Evolutionary conservation across 1,139 yeast genomes (phyloP), one percentile per base, ranked within the genome.

Genomic region (Saccharomycopsis crataegensis): DNA sequence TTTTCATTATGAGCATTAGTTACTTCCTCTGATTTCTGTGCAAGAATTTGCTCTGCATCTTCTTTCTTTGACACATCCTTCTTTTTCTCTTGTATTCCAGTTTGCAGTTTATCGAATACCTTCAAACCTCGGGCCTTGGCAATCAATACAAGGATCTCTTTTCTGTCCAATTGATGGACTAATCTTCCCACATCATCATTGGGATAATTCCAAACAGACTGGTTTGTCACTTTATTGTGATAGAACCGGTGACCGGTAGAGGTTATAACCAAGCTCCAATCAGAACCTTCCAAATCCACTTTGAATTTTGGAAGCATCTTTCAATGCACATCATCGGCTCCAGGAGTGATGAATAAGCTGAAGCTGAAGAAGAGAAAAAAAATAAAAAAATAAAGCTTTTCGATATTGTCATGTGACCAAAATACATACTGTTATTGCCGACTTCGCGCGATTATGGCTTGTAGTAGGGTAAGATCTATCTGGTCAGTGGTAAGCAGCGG

Each of bases 181-280:
- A 59, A 58, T 16, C 62, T 54, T 38, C 74, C 70, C 2, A 60
- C 62, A 1, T 60, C 63, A 40, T 68, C 73, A 1, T 70, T 69
- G 2, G 77, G 69, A 46, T 48, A 56, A 32, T 59, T 58, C 77
- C 77, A 72, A 4, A 60, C 57, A 0, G 79, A 70, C 50, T 61
- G 60, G 7, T 60, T 60, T 0, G 71, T 64, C 3, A 52, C 58
- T 2, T 48, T 50, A 58, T 77, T 69, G 56, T 72, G 67, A 47
- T 72, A 77, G 61, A 74, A 78, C 59, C 76, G 72, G 4, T 70
- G 59, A 0, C 83, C 84, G 1, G 68, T 64, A 31, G 65, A 65
- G 12, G 76, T 68, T 28, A 79, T 68, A 1, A 78, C 68, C 45
- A 78, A 58, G 7, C 61, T 50, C 82, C 82, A 78, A 9, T 59